phyloP scores from a whole-genome alignment of 2,329 filamentous ascomycete genomes.

The Penicillium sp. region DNA sequence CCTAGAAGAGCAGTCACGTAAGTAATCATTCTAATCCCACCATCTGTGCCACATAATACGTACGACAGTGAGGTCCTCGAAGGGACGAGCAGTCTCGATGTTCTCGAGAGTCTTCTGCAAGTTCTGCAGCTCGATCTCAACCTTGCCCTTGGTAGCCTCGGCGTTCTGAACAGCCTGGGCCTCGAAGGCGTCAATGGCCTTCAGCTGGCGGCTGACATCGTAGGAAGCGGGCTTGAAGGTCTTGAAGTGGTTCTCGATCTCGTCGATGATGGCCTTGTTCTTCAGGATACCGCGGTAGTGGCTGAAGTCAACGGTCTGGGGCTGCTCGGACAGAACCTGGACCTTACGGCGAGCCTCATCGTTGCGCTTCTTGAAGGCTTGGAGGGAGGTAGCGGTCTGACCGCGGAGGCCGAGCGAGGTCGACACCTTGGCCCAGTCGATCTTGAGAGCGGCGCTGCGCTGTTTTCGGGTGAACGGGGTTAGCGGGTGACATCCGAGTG shows the following conservation, averaged over 20 bases:
- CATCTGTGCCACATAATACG: slow-evolving; percentile 38
- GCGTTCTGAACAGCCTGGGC: slow-evolving; percentile 95
- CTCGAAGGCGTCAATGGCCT: slow-evolving; percentile 98
- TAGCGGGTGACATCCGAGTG: slow-evolving; percentile 20
- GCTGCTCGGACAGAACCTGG: slow-evolving; percentile 75
- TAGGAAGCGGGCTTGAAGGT: slow-evolving; percentile 90
- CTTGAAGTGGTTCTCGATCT: slow-evolving; percentile 95
- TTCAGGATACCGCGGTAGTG: slow-evolving; percentile 90
- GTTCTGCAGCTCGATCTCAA: slow-evolving; percentile 91
- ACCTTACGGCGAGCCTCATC: slow-evolving; percentile 97
- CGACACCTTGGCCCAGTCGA: slow-evolving; percentile 97
- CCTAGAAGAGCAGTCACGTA: slow-evolving; percentile 52
- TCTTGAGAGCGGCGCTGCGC: slow-evolving; percentile 97
- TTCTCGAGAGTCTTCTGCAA: slow-evolving; percentile 93
- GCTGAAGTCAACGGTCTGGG: slow-evolving; percentile 86
- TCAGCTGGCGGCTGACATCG: slow-evolving; percentile 90
- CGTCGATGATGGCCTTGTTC: slow-evolving; percentile 92
- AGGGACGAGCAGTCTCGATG: slow-evolving; percentile 92
- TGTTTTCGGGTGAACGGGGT: slow-evolving; percentile 44
- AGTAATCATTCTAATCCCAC: slow-evolving; percentile 8
- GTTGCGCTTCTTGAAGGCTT: slow-evolving; percentile 99
- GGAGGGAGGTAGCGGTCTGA: slow-evolving; percentile 85
- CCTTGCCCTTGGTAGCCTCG: slow-evolving; percentile 92
- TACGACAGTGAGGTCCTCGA: slow-evolving; percentile 97
- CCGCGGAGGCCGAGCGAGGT: slow-evolving; percentile 93